Percentiles rank a stretch among this genome's conserved stretches.
These are phyloP conservation scores for Penicillium sp. DNA, from an alignment of 2,329 filamentous ascomycete species.

Conservation along the genomic window DNA sequence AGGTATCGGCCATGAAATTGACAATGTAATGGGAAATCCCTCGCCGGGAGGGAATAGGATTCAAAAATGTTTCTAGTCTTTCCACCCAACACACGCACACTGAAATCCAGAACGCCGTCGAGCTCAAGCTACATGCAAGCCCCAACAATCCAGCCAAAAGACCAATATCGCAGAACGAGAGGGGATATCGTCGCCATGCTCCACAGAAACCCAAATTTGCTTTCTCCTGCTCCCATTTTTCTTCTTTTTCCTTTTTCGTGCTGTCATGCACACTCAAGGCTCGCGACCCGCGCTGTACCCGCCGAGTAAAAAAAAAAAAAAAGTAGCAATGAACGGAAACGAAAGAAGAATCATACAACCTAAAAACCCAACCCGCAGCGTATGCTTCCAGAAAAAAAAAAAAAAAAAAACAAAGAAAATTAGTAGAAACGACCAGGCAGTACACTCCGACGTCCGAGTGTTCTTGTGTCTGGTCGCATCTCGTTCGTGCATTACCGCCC, in stretches of 20 bases:
- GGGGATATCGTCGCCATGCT: conserved; percentile 24
- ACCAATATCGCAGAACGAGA: conserved; percentile 9
- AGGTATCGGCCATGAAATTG: too few relatives aligned
- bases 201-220: conserved; percentile 16
- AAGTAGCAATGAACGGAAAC: neutral
- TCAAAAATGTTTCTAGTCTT: conserved; percentile 2
- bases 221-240: conserved; percentile 4
- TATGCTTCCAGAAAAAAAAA: too few relatives aligned
- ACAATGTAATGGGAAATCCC: too few relatives aligned
- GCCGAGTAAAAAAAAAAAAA: conserved; percentile 5
- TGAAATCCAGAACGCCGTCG: too few relatives aligned
- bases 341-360: too few relatives aligned
- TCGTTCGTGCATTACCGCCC: conserved; percentile 29
- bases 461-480: too few relatives aligned
- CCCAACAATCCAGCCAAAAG: conserved; percentile 1
- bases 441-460: neutral
- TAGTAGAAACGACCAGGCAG: neutral
- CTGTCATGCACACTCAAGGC: conserved; percentile 2
- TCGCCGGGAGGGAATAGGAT: conserved; percentile 6
- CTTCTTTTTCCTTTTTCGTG: conserved; percentile 4
- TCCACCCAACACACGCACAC: conserved; percentile 1
- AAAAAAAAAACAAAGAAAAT: conserved; percentile 1
- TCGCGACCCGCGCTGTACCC: conserved; percentile 20
- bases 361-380: too few relatives aligned
- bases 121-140: too few relatives aligned